Evolutionary conservation across 805 yeast species (phyloP).

Genomic region (Cyberlindnera saturnus): DNA sequence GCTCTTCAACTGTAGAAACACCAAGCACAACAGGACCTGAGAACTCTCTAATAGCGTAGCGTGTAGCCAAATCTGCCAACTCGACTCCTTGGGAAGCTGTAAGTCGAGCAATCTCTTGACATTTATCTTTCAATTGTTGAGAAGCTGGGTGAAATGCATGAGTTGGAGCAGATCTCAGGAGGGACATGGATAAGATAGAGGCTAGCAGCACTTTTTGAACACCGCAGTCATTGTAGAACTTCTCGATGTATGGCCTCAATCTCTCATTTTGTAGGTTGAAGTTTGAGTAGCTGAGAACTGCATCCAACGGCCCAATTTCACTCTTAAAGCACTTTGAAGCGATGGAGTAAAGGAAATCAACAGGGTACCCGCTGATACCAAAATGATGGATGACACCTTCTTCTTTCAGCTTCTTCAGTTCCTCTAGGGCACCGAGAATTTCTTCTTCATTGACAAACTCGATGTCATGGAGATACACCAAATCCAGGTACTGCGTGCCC

Average conservation of each 20-base stretch:
- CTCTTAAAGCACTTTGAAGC: slow-evolving; percentile 32
- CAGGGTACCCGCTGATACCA: slow-evolving; percentile 87
- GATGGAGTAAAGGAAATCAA: slow-evolving; percentile 54
- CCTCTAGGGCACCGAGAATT: slow-evolving; percentile 56
- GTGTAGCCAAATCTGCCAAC: slow-evolving; percentile 74
- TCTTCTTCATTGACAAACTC: slow-evolving; percentile 63
- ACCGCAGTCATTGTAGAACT: slow-evolving; percentile 46
- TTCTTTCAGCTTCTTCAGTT: slow-evolving; percentile 51
- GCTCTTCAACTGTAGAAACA: slow-evolving; percentile 57
- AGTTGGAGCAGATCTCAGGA: slow-evolving; percentile 62
- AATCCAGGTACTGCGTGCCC: slow-evolving; percentile 63
- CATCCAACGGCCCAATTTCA: slow-evolving; percentile 61
- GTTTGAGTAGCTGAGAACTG: slow-evolving; percentile 72
- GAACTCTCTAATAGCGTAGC: slow-evolving; percentile 56
- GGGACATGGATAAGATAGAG: slow-evolving; percentile 83
- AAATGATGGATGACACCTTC: slow-evolving; percentile 59
- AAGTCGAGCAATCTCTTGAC: slow-evolving; percentile 36
- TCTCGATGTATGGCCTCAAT: slow-evolving; percentile 40
- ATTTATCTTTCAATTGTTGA: slow-evolving; percentile 40
- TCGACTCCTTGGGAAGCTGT: slow-evolving; percentile 40
- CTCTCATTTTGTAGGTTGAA: slow-evolving; percentile 73
- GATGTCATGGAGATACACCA: slow-evolving; percentile 83
- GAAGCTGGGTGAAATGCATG: slow-evolving; percentile 80
- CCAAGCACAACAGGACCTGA: slow-evolving; percentile 69
- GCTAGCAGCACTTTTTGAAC: slow-evolving; percentile 66